phyloP scores from a whole-genome alignment of 2,329 filamentous ascomycete species.

The Fusarium tricinctum region DNA sequence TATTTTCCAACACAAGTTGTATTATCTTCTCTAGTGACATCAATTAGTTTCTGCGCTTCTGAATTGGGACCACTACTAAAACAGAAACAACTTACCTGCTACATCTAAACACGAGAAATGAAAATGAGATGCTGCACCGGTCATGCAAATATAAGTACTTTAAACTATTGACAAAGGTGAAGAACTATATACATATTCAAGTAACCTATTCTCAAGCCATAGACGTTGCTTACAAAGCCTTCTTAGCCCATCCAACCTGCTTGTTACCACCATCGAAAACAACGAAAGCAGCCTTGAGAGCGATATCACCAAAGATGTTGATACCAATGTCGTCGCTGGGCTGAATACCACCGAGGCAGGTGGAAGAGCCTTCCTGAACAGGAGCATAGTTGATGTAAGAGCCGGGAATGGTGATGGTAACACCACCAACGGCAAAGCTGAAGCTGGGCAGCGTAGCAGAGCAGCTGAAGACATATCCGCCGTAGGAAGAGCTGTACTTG shows the following conservation, averaged over 20 bases:
- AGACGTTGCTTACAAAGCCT: conserved; percentile 12
- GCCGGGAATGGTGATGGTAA: conserved; percentile 69
- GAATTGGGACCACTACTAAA: too few relatives aligned
- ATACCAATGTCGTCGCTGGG: conserved; percentile 59
- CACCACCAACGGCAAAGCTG: conserved; percentile 69
- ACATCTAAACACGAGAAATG: too few relatives aligned
- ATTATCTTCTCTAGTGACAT: too few relatives aligned
- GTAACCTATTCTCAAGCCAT: neutral
- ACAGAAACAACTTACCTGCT: too few relatives aligned
- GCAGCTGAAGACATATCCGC: conserved; percentile 65
- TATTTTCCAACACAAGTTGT: too few relatives aligned
- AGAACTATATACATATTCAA: conserved; percentile 9
- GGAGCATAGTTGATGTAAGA: conserved; percentile 68
- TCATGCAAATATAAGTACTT: neutral
- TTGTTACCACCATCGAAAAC: conserved; percentile 62
- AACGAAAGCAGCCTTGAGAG: conserved; percentile 72
- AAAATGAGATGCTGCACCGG: too few relatives aligned
- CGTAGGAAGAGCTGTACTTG: conserved; percentile 54
- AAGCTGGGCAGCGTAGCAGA: conserved; percentile 62
- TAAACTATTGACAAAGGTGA: neutral
- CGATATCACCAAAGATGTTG: conserved; percentile 74
- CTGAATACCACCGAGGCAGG: conserved; percentile 79
- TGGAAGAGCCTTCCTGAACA: conserved; percentile 58
- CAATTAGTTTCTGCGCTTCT: too few relatives aligned
- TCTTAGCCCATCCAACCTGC: conserved; percentile 43